These are phyloP conservation scores for Chimonanthus salicifolius DNA, from an alignment of 164 flowering plant species.

Conservation along the genomic window DNA sequence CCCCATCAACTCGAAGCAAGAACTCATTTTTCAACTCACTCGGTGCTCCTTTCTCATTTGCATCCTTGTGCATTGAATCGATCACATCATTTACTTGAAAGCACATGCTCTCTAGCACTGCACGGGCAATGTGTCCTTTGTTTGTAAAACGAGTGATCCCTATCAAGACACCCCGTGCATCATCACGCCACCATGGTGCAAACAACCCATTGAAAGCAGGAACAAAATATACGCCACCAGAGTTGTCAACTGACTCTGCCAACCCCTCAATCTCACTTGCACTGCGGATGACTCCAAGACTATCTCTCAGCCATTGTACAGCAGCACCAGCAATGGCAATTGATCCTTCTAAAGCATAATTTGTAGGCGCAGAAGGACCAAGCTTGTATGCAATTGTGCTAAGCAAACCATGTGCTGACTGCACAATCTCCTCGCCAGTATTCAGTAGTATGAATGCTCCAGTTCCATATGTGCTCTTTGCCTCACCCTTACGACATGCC, in stretches of 20 bases:
- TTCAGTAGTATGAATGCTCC: slow-evolving; percentile 91
- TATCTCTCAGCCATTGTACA: slow-evolving; percentile 95
- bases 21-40: slow-evolving; percentile 58
- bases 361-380: slow-evolving; percentile 68
- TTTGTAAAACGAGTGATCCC: slow-evolving; percentile 88
- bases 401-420: slow-evolving; percentile 70
- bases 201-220: slow-evolving; percentile 94
- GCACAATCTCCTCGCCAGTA: slow-evolving; percentile 57
- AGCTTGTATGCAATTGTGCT: slow-evolving; percentile 83
- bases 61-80: slow-evolving; percentile 93
- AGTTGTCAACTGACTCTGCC: slow-evolving; percentile 56
- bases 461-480: slow-evolving; percentile 97
- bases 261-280: slow-evolving; percentile 76
- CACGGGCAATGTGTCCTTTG: slow-evolving; percentile 81
- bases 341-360: slow-evolving; percentile 94
- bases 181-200: slow-evolving; percentile 99
- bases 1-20: slow-evolving; percentile 91
- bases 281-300: slow-evolving; percentile 63
- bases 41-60: slow-evolving; percentile 33
- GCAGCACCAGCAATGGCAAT: slow-evolving; percentile 98
- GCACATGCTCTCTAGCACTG: slow-evolving; percentile 95
- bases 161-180: slow-evolving; percentile 87
- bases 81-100: slow-evolving; percentile 93
- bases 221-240: slow-evolving; percentile 92
- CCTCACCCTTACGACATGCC: slow-evolving; percentile 85